These are phyloP conservation scores for Ustilago lituana DNA, from an alignment of 1,284 basidiomycete genomes.

Conservation along the genomic window DNA sequence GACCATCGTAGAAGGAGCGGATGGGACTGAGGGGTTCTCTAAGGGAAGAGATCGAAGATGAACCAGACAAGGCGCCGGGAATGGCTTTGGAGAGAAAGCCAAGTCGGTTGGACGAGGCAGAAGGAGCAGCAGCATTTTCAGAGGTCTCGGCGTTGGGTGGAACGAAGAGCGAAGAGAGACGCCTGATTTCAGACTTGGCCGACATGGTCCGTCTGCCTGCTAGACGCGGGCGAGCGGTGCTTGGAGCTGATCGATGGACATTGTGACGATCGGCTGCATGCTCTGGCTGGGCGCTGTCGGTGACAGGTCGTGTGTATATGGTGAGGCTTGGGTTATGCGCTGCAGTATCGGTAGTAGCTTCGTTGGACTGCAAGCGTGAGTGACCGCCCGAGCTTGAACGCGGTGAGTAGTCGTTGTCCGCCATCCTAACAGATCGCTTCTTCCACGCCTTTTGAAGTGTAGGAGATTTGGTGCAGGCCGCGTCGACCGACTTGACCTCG, in stretches of 20 bases:
- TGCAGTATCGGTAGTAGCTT: neutral
- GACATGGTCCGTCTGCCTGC: constrained; percentile 37
- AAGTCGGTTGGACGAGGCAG: constrained; percentile 17
- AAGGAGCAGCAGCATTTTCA: neutral
- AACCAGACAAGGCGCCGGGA: constrained; percentile 10
- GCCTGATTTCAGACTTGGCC: constrained; percentile 29
- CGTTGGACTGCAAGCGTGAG: neutral
- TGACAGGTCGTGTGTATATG: constrained; percentile 20
- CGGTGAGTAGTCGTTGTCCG: neutral
- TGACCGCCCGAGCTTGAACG: neutral
- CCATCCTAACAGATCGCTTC: too few species aligned
- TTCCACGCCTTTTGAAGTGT: too few species aligned
- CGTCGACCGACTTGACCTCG: neutral
- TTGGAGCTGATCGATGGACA: constrained; percentile 24
- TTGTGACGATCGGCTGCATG: constrained; percentile 2
- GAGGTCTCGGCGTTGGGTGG: constrained; percentile 9
- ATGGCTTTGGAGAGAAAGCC: constrained; percentile 20
- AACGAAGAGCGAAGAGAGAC: constrained; percentile 39
- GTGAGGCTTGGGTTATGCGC: constrained; percentile 21
- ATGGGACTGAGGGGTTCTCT: constrained; percentile 37
- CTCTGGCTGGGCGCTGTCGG: neutral
- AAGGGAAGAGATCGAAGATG: constrained; percentile 27
- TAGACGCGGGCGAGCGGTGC: constrained; percentile 34
- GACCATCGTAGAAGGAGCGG: constrained; percentile 32
- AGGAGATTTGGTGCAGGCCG: too few species aligned